Evolutionary conservation across 352 stramenopile genomes (phyloP).

Genomic region (Phytophthora kernoviae): DNA sequence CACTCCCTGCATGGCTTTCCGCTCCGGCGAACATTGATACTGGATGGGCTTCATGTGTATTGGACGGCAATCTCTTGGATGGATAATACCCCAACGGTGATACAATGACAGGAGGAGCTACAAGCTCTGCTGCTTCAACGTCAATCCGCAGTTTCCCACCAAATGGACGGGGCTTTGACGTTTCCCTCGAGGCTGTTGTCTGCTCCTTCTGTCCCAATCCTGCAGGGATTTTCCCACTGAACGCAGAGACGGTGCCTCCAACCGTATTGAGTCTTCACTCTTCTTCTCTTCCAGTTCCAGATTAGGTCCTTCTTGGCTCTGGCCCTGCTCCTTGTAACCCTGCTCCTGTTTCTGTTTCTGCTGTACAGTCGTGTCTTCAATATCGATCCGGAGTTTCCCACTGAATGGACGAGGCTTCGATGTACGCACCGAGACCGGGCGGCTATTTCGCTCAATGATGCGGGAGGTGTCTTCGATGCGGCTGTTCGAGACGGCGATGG

Average conservation of each 20-base stretch:
- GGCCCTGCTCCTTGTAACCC: background rate
- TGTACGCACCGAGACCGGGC: constrained; percentile 9
- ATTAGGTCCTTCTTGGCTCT: background rate
- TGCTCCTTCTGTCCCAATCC: constrained; percentile 7
- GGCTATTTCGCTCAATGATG: constrained; percentile 9
- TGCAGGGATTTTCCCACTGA: background rate
- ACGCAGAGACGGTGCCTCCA: too few relatives aligned
- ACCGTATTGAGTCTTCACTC: too few relatives aligned
- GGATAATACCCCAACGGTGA: constrained; percentile 55
- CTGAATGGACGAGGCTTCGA: constrained; percentile 12
- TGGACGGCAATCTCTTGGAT: constrained; percentile 45
- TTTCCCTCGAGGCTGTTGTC: constrained; percentile 5
- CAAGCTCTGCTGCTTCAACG: constrained; percentile 39
- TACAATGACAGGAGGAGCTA: constrained; percentile 29
- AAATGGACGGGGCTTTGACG: constrained; percentile 18
- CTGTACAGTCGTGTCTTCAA: constrained; percentile 2
- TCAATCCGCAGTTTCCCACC: constrained; percentile 50
- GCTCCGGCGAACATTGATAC: constrained; percentile 36
- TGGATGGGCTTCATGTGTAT: constrained; percentile 35
- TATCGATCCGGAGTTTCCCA: constrained; percentile 7
- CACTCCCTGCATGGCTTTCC: constrained; percentile 25
- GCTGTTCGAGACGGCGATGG: too few relatives aligned
- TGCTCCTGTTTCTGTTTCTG: background rate
- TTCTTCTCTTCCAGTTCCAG: too few relatives aligned
- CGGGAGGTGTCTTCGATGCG: background rate